Percentiles rank a stretch among this genome's conserved stretches.
These are phyloP conservation scores for Pythium periplocum DNA, from an alignment of 352 stramenopile species.

Conservation along the genomic window DNA sequence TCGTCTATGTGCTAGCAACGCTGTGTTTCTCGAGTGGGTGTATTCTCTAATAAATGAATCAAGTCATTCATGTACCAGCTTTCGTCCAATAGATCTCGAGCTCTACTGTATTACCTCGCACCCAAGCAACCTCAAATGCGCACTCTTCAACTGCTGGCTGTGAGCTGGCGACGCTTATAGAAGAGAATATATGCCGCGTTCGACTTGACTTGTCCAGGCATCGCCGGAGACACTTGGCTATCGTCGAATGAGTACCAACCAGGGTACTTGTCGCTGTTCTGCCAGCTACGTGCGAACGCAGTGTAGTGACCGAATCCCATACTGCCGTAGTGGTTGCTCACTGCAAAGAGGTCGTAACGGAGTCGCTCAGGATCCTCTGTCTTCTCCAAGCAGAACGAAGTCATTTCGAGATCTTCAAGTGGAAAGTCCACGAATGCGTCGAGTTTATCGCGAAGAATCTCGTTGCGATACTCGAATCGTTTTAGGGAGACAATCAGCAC, in stretches of 20 bases:
- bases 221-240: slow-evolving; percentile 56
- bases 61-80: no score
- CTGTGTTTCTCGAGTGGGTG: no score
- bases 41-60: no score
- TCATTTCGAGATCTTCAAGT: slow-evolving; percentile 79
- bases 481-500: slow-evolving; percentile 86
- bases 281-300: slow-evolving; percentile 73
- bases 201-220: slow-evolving; percentile 57
- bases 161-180: slow-evolving; percentile 56
- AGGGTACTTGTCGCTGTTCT: slow-evolving; percentile 47
- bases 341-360: slow-evolving; percentile 84
- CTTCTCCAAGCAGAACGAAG: slow-evolving; percentile 66
- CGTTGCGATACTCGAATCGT: slow-evolving; percentile 85
- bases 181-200: slow-evolving; percentile 88
- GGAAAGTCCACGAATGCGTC: slow-evolving; percentile 86
- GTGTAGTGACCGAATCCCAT: slow-evolving; percentile 91
- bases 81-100: no score
- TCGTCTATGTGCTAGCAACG: neutral
- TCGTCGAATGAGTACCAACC: slow-evolving; percentile 87
- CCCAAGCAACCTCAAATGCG: no score
- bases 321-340: slow-evolving; percentile 88
- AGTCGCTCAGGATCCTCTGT: slow-evolving; percentile 30
- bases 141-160: no score
- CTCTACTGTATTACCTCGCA: no score
- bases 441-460: slow-evolving; percentile 79